These are phyloP conservation scores for Spizellomyces punctatus DNA, from an alignment of 192 early-diverging fungal species.

Conservation along the genomic window DNA sequence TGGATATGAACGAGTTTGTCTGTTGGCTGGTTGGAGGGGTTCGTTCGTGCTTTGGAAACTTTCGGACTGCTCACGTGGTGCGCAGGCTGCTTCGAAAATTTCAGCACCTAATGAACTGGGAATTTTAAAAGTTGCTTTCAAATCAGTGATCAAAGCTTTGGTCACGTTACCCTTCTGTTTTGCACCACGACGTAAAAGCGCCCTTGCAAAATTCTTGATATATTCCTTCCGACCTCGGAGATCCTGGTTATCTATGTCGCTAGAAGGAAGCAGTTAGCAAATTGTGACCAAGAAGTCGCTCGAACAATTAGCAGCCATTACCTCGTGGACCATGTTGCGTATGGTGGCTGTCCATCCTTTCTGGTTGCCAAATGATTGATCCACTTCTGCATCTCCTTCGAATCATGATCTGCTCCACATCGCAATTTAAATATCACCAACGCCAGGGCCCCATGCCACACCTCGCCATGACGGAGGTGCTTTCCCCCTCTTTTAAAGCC, in stretches of 20 bases:
- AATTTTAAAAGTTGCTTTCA: too few species aligned
- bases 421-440: slow-evolving; percentile 23
- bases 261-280: background rate
- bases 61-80: background rate
- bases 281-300: too few species aligned
- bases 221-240: background rate
- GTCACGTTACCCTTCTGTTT: background rate
- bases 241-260: background rate
- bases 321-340: slow-evolving; percentile 13
- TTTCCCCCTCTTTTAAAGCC: too few species aligned
- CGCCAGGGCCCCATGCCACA: slow-evolving; percentile 6
- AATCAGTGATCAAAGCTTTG: too few species aligned
- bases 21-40: background rate
- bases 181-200: background rate
- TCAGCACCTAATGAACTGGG: slow-evolving; percentile 7
- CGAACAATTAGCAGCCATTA: too few species aligned
- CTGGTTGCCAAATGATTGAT: background rate
- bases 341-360: slow-evolving; percentile 2
- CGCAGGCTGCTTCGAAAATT: slow-evolving; percentile 3
- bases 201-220: slow-evolving; percentile 10
- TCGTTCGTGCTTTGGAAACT: background rate
- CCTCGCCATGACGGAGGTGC: too few species aligned
- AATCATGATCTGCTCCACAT: slow-evolving; percentile 14
- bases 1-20: background rate
- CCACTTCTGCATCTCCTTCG: background rate